A percentile compares a stretch with the other conserved stretches of the same genome.
phyloP scores from a whole-genome alignment of 2,329 filamentous ascomycete species.

The Xylariales sp. region DNA sequence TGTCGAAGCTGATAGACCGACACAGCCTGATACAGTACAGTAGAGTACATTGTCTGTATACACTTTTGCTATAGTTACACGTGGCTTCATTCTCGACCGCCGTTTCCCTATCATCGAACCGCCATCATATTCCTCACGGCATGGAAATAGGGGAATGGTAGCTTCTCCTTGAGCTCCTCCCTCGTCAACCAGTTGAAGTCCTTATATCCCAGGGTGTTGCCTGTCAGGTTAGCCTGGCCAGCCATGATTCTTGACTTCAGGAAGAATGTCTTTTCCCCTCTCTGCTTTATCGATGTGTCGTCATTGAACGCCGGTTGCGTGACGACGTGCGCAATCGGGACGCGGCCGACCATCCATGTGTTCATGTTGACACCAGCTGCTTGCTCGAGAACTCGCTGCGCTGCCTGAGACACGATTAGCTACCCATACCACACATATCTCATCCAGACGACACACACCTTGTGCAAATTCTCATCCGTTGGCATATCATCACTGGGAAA shows the following conservation, averaged over 20 bases:
- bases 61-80: too few species aligned
- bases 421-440: too few species aligned
- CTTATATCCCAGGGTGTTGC: constrained; percentile 65
- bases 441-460: constrained; percentile 53
- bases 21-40: too few species aligned
- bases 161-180: constrained; percentile 71
- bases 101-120: constrained; percentile 66
- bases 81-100: too few species aligned
- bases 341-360: constrained; percentile 92
- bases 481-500: constrained; percentile 72
- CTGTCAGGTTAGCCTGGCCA: constrained; percentile 78
- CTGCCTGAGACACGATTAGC: constrained; percentile 55
- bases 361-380: constrained; percentile 94
- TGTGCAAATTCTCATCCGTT: constrained; percentile 71
- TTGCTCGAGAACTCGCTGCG: constrained; percentile 70
- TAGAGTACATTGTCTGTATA: too few species aligned
- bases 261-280: constrained; percentile 86
- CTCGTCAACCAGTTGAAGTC: constrained; percentile 93
- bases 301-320: constrained; percentile 43
- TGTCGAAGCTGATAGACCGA: too few species aligned
- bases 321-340: constrained; percentile 77
- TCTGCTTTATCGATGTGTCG: constrained; percentile 36
- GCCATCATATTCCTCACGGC: constrained; percentile 79
- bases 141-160: constrained; percentile 66
- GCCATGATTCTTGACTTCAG: constrained; percentile 96